Evolutionary conservation across 2,329 filamentous ascomycete species (phyloP), one percentile per base, ranked within the genome.

Genomic region (Aspergillus fructus): DNA sequence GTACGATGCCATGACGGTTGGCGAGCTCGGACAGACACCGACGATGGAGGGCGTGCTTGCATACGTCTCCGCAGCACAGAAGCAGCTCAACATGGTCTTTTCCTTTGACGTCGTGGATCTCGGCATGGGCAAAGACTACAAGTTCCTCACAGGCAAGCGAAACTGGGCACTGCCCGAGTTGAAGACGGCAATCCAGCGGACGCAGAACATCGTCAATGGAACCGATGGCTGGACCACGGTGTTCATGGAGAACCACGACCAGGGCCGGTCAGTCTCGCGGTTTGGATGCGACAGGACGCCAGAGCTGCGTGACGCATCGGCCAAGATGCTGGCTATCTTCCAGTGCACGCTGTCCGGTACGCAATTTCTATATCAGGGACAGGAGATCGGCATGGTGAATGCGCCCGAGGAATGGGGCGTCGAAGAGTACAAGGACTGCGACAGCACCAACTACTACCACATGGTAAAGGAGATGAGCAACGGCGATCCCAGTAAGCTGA

Each of bases 351-450:
- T 86, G 57, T 67, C 81, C 1, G 86, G 86, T 15, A 89, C 86
- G 0, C 77, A 85, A 0, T 89, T 86, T 65, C 72, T 89, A 21
- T 89, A 87, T 67, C 86, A 89, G 68, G 86, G 86, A 15, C 85
- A 89, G 68, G 86, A 89, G 71, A 78, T 89, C 34, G 86, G 85
- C 17, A 87, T 88, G 82, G 76, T 80, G 43, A 89, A 89, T 64
- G 78, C 86, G 23, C 86, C 86, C 1, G 72, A 72, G 15, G 75
- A 79, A 2, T 88, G 87, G 84, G 72, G 73, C 1, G 82, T 89
- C 48, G 68, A 83, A 2, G 83, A 89, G 62, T 92, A 90, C 74
- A 85, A 86, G 67, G 88, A 91, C 60, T 78, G 91, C 33, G 83
- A 85, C 51, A 79, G 78, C 9, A 71, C 78, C 34, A 85, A 85